Base-by-base conservation (phyloP, 2,329 filamentous ascomycete genomes). In the Calycina herbarum region DNA sequence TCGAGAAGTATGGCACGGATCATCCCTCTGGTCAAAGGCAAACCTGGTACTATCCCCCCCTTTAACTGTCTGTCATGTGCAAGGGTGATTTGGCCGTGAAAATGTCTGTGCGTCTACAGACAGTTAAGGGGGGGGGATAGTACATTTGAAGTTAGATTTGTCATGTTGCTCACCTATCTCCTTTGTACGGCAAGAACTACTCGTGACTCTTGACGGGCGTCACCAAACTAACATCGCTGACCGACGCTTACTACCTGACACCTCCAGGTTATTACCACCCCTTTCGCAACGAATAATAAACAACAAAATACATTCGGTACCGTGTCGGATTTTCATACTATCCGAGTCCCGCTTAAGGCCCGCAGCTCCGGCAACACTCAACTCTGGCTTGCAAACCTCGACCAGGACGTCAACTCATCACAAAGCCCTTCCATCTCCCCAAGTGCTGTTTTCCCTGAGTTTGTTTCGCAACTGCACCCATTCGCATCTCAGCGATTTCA, bases 151-250 rank as follows among this genome's bases (percentile, higher is more conserved):
- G 48, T 20, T 54, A 24, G 48, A 54, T 54, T 54, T 27, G 48
- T 54, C 48, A 54, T 54, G 48, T 11, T n/a, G 20, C 48, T 24
- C 24, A 54, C 48, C 31, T 54, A 27, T 24, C n/a, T 51, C 7
- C 35, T 17, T 40, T 40, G 38, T 33, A 45, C 15, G 17, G 15
- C 38, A 17, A 7, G 13, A 20, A 48, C 8, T 4, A 27, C 20
- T 11, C n/a, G n/a, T 20, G 8, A n/a, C 20, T 20, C n/a, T 20
- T 24, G 6, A 20, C 42, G 42, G 48, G 20, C 20, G 10, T 54
- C 48, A 54, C 48, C 38, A 54, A 54, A 54, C 24, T 29, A 29
- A 27, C 48, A 24, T 54, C 48, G 48, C 20, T 54, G 48, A 54
- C 48, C 48, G 48, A 54, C 24, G 48, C 48, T 54, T 20, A 27